Conservation (phyloP, 1,284 basidiomycete genomes). For the Pseudozyma thailandica region DNA sequence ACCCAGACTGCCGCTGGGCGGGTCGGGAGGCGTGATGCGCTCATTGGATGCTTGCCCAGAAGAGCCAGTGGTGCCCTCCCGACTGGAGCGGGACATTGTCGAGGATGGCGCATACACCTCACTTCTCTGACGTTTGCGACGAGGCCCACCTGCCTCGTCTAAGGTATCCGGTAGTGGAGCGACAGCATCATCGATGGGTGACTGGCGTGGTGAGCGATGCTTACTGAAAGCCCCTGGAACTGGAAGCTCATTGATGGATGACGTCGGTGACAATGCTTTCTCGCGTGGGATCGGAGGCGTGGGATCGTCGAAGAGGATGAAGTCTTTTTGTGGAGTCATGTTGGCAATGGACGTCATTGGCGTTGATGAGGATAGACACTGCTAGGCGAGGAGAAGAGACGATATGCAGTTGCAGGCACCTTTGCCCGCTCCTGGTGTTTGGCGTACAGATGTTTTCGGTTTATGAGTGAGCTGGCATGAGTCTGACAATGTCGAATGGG, state of each 20-base stretch:
- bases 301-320: constrained; percentile 58
- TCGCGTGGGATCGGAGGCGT: constrained; percentile 7
- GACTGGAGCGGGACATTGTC: constrained; percentile 18
- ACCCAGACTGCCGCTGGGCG: constrained; percentile 49
- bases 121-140: constrained; percentile 48
- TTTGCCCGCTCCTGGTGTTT: background rate
- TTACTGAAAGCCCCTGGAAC: constrained; percentile 27
- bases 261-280: constrained; percentile 6
- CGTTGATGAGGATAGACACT: too few relatives aligned
- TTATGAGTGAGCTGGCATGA: background rate
- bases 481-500: too few relatives aligned
- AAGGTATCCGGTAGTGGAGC: constrained; percentile 24
- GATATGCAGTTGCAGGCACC: too few relatives aligned
- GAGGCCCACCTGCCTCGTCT: constrained; percentile 25
- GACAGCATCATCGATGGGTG: constrained; percentile 40
- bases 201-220: constrained; percentile 47
- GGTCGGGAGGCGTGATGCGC: constrained; percentile 19
- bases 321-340: constrained; percentile 46
- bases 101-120: constrained; percentile 29
- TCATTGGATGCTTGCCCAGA: constrained; percentile 21
- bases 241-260: constrained; percentile 7
- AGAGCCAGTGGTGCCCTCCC: constrained; percentile 22
- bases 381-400: too few relatives aligned
- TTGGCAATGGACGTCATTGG: constrained; percentile 9
- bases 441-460: background rate